Base-by-base conservation (phyloP, 768 basidiomycete genomes). In the Hydnomerulius pinastri region DNA sequence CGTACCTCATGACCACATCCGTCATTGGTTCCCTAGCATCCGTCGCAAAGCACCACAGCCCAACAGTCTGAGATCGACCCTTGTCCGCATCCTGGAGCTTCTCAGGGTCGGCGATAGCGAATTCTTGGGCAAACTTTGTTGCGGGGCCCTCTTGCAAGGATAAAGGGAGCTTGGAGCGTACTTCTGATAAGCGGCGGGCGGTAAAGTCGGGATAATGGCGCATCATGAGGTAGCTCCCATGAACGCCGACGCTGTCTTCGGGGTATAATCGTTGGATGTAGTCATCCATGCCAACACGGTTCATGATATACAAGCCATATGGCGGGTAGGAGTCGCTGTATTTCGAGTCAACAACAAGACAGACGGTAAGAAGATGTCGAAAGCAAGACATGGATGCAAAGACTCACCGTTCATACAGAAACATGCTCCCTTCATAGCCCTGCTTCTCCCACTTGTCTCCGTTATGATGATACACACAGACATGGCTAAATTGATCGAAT, bases 401-500 rank as follows among this genome's bases (percentile, higher is more conserved):
- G 27, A 74, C 81, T 57, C 58, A 90, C 90, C 90, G 77, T 72
- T 92, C 90, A 60, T 87, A 90, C 57, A 93, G 73, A 71, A 93
- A 92, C 83, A 92, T 90, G 70, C 81, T 86, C n/a, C 90, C 91
- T 66, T 93, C 90, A 63, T 70, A 87, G 36, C 90, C 90, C 53
- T 86, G 81, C 68, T 90, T 91, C 68, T 84, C 82, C 90, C 90
- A 93, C 62, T 82, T 85, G 59, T 78, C 70, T 6, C 77, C 86
- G 57, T 88, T 83, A 63, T 84, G 79, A 63, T 87, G 83, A 59
- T 91, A 90, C 46, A 90, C 74, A 71, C 89, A 90, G 48, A 90
- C 89, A 72, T 92, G 88, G 59, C 85, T 88, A 75, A 92, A 91
- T 61, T 91, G 88, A 72, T 93, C 90, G 58, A 91, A 83, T 60